These are phyloP conservation scores for Suillus brevipes DNA, from an alignment of 768 basidiomycete genomes.

Conservation along the genomic window DNA sequence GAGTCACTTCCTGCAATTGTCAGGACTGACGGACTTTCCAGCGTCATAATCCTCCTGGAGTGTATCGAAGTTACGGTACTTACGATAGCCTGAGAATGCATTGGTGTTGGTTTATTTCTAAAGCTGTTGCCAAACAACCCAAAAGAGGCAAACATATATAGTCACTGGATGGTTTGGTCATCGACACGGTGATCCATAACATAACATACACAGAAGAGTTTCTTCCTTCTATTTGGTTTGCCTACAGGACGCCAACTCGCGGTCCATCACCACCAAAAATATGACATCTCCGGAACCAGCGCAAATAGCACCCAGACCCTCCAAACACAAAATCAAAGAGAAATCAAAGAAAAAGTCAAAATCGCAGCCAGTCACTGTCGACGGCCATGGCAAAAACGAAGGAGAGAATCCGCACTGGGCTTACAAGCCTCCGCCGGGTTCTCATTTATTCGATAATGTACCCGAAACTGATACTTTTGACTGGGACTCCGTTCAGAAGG, in stretches of 20 bases:
- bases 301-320: constrained; percentile 5
- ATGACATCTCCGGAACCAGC: constrained; percentile 26
- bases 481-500: constrained; percentile 61
- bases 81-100: too few species aligned
- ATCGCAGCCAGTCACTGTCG: constrained; percentile 3
- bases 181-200: background rate
- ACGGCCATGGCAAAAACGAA: constrained; percentile 47
- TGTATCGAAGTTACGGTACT: too few species aligned
- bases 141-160: constrained; percentile 4
- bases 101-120: background rate
- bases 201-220: background rate
- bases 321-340: constrained; percentile 17
- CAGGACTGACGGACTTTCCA: constrained; percentile 42
- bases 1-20: constrained; percentile 84
- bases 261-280: constrained; percentile 9
- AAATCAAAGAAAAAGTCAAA: constrained; percentile 16
- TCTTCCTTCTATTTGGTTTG: background rate
- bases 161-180: background rate
- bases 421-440: constrained; percentile 57
- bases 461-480: constrained; percentile 56
- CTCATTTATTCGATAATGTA: constrained; percentile 46
- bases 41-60: background rate
- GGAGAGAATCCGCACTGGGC: constrained; percentile 57
- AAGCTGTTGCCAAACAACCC: constrained; percentile 22
- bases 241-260: background rate